Percentiles rank a stretch among this genome's conserved stretches.
These are phyloP conservation scores for Phytopythium aichiense DNA, from an alignment of 352 stramenopile species.

Conservation along the genomic window DNA sequence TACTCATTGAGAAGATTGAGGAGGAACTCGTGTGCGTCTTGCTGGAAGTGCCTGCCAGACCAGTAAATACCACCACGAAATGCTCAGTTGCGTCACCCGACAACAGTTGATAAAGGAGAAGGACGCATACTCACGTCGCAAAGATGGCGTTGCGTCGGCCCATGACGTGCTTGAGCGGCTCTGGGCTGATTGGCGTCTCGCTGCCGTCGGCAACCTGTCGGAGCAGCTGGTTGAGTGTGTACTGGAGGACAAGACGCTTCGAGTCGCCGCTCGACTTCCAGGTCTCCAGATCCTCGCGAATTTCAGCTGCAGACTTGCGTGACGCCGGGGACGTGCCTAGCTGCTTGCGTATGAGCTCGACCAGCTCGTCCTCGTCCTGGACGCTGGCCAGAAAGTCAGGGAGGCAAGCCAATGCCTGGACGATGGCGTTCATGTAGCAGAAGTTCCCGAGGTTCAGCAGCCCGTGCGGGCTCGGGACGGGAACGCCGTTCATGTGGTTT, in stretches of 20 bases:
- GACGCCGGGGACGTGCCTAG: constrained; percentile 9
- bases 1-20: constrained; percentile 81
- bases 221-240: constrained; percentile 51
- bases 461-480: constrained; percentile 63
- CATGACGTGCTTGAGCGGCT: constrained; percentile 76
- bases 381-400: constrained; percentile 55
- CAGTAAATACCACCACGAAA: constrained; percentile 6
- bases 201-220: constrained; percentile 57
- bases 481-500: not conserved
- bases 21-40: constrained; percentile 87
- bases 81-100: constrained; percentile 8
- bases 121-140: constrained; percentile 53
- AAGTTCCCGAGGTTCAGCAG: constrained; percentile 93
- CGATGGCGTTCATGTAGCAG: constrained; percentile 94
- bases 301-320: constrained; percentile 35
- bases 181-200: constrained; percentile 69
- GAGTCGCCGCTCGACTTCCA: constrained; percentile 48
- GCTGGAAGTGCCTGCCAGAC: constrained; percentile 59
- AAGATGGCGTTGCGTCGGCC: constrained; percentile 76
- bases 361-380: constrained; percentile 49
- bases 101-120: not conserved
- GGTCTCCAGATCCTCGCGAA: constrained; percentile 37
- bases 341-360: constrained; percentile 55
- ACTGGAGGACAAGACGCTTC: constrained; percentile 55
- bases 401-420: constrained; percentile 76